A percentile compares a stretch with the other conserved stretches of the same genome.
phyloP scores from a whole-genome alignment of 2,329 filamentous ascomycete genomes.

The Trichoderma citrinoviride region DNA sequence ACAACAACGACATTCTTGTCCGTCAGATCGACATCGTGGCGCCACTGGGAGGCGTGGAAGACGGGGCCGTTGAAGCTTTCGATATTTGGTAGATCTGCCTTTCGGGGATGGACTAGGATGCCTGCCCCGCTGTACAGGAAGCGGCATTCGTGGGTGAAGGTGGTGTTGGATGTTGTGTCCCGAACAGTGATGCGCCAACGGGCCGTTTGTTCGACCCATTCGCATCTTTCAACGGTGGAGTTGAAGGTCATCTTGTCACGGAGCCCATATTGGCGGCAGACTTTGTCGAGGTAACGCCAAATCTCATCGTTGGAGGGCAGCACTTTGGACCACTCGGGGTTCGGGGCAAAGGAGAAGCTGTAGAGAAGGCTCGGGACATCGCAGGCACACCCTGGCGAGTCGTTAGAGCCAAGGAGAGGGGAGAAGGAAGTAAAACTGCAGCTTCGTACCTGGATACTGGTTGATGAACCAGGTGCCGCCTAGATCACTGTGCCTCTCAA shows the following conservation, averaged over 20 bases:
- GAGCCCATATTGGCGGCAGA: slow-evolving; percentile 49
- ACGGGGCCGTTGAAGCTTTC: slow-evolving; percentile 51
- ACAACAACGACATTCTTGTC: slow-evolving; percentile 52
- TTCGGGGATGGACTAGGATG: slow-evolving; percentile 34
- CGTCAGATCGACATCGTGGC: slow-evolving; percentile 46
- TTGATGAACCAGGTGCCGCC: slow-evolving; percentile 66
- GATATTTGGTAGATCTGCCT: slow-evolving; percentile 47
- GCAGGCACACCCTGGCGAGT: slow-evolving; percentile 43
- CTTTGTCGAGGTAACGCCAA: slow-evolving; percentile 50
- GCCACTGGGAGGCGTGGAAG: slow-evolving; percentile 57
- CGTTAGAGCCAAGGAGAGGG: background rate
- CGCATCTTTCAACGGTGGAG: slow-evolving; percentile 38
- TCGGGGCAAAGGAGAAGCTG: slow-evolving; percentile 59
- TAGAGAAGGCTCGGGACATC: slow-evolving; percentile 61
- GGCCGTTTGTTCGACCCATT: slow-evolving; percentile 38
- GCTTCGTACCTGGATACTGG: slow-evolving; percentile 51
- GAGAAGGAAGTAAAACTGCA: background rate
- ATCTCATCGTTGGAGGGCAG: slow-evolving; percentile 58
- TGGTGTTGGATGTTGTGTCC: slow-evolving; percentile 26
- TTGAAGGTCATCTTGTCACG: slow-evolving; percentile 39
- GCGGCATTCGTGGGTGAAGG: slow-evolving; percentile 38
- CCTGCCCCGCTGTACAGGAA: slow-evolving; percentile 41
- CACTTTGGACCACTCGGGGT: slow-evolving; percentile 58
- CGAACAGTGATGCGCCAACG: slow-evolving; percentile 38
- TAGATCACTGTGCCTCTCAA: slow-evolving; percentile 55